Percentiles rank a stretch among this genome's conserved stretches.
Evolutionary conservation across 345 rosid species (phyloP).

Genomic region (Bretschneidera sinensis): DNA sequence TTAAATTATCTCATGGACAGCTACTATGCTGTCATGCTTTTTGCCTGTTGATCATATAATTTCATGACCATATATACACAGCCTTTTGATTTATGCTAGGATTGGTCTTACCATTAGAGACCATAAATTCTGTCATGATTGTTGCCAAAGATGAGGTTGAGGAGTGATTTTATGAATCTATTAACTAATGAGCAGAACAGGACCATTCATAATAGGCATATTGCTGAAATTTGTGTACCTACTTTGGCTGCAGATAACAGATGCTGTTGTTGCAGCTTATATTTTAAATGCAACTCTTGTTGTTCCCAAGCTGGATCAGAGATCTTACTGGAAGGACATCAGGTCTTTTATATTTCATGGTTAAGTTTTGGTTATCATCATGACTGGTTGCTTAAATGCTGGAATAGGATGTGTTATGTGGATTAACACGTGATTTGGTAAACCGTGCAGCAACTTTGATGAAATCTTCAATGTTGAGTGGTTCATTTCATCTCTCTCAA

Average conservation of each 20-base stretch:
- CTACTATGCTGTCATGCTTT: background rate
- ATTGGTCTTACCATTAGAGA: no score
- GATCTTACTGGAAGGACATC: conserved; percentile 87
- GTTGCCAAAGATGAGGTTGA: background rate
- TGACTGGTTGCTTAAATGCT: conserved; percentile 11
- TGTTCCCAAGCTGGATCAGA: conserved; percentile 78
- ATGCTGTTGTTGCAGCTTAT: conserved; percentile 90
- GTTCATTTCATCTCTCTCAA: conserved; percentile 70
- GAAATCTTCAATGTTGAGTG: conserved; percentile 76
- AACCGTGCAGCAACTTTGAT: conserved; percentile 63
- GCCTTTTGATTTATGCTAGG: no score
- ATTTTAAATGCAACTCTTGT: conserved; percentile 89
- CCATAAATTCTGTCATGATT: background rate
- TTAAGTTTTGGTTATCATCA: background rate
- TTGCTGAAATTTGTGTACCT: background rate
- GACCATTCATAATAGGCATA: background rate
- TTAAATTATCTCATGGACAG: background rate
- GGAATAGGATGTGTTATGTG: background rate
- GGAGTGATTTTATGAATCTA: background rate
- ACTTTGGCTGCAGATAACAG: conserved; percentile 57
- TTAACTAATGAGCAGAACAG: background rate
- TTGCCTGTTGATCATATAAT: background rate
- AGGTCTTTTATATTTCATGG: conserved; percentile 38
- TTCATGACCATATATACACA: no score
- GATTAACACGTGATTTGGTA: conserved; percentile 11